Conservation (phyloP, 257 asterid genomes). For the Solanum clarkiae region DNA sequence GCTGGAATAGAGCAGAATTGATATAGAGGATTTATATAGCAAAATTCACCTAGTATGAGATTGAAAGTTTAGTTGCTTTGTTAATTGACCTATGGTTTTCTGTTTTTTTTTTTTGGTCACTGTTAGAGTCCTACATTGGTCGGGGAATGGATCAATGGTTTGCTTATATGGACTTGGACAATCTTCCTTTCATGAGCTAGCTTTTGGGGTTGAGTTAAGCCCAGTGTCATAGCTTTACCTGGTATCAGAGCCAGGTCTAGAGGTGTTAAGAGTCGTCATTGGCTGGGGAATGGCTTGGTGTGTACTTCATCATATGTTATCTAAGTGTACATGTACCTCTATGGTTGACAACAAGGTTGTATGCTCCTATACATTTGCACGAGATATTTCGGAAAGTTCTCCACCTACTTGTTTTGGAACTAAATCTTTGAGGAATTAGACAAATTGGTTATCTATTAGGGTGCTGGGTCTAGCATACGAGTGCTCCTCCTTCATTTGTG, state of each 20-base stretch:
- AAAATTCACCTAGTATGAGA: neutral
- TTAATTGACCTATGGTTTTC: neutral
- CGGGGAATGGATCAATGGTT: neutral
- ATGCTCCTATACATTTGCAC: neutral
- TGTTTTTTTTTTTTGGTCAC: neutral
- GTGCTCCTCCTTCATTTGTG: neutral
- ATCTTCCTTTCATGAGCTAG: neutral
- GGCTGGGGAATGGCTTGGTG: constrained; percentile 15
- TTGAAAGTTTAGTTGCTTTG: neutral
- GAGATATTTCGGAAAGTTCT: neutral
- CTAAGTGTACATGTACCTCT: neutral
- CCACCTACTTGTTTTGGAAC: neutral
- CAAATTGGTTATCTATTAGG: neutral
- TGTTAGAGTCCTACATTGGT: neutral
- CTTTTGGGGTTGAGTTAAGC: neutral
- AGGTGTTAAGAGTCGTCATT: too few relatives aligned
- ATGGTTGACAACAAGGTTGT: neutral
- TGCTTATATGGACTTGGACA: neutral
- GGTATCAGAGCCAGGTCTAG: too few relatives aligned
- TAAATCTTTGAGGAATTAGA: neutral
- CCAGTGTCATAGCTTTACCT: too few relatives aligned
- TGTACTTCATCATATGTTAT: constrained; percentile 1
- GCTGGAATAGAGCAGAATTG: neutral
- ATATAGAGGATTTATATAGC: neutral
- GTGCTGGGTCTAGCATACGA: neutral